Percentiles rank a stretch among this genome's conserved stretches.
phyloP scores from a whole-genome alignment of 2,329 filamentous ascomycete species.

The Calonectria pteridis region DNA sequence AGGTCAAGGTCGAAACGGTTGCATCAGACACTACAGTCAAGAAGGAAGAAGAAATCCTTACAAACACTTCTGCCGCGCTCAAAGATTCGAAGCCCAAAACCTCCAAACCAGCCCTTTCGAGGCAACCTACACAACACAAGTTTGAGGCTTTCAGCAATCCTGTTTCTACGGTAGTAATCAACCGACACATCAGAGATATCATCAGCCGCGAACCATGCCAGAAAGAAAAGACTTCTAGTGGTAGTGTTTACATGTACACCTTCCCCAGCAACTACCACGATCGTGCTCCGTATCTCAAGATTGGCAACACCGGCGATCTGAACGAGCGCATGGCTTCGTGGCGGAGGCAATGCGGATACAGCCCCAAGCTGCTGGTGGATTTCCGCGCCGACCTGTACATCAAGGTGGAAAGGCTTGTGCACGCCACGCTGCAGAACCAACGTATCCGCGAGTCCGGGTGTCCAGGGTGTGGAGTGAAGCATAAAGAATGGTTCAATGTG shows the following conservation, averaged over 20 bases:
- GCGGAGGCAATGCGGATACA: constrained; percentile 42
- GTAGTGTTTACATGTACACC: constrained; percentile 44
- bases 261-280: constrained; percentile 35
- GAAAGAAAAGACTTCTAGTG: constrained; percentile 11
- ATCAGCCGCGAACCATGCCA: constrained; percentile 18
- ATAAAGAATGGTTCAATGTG: constrained; percentile 48
- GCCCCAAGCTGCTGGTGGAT: constrained; percentile 29
- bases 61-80: background rate
- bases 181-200: constrained; percentile 31
- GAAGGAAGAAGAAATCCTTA: background rate
- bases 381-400: constrained; percentile 35
- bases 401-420: constrained; percentile 47
- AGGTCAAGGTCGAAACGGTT: constrained; percentile 10
- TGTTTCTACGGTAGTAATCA: constrained; percentile 24
- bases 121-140: constrained; percentile 21
- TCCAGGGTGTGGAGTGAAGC: constrained; percentile 35
- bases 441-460: constrained; percentile 43
- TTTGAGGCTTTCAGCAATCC: constrained; percentile 34
- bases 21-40: background rate
- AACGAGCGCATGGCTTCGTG: constrained; percentile 41
- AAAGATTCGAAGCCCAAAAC: background rate
- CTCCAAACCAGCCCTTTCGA: background rate
- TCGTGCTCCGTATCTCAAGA: constrained; percentile 43
- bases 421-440: constrained; percentile 43
- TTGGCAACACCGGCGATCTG: constrained; percentile 43